These are phyloP conservation scores for Murraya paniculata DNA, from an alignment of 345 rosid species.

Conservation along the genomic window DNA sequence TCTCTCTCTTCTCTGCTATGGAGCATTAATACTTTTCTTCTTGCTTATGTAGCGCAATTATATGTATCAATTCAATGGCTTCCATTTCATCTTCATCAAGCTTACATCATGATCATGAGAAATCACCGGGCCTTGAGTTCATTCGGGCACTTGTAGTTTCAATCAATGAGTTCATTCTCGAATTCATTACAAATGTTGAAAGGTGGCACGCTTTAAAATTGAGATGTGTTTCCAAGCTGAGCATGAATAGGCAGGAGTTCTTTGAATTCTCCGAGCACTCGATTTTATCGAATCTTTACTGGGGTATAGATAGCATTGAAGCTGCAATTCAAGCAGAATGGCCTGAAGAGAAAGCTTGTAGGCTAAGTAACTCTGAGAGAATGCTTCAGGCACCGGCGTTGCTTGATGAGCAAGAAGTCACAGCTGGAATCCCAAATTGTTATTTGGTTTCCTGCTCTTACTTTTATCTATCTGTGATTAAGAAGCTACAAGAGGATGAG, in stretches of 20 bases:
- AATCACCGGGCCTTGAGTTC: slow-evolving; percentile 43
- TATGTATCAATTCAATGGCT: slow-evolving; percentile 31
- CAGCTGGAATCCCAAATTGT: slow-evolving; percentile 61
- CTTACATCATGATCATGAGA: slow-evolving; percentile 27
- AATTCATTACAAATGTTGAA: slow-evolving; percentile 24
- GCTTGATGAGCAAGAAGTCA: slow-evolving; percentile 66
- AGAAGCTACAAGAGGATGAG: slow-evolving; percentile 58
- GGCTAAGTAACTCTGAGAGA: slow-evolving; percentile 54
- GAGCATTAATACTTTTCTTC: not conserved
- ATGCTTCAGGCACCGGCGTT: slow-evolving; percentile 90
- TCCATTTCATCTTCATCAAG: slow-evolving; percentile 30
- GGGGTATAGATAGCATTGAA: slow-evolving; percentile 72
- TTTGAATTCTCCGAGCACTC: slow-evolving; percentile 71
- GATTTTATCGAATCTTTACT: slow-evolving; percentile 61
- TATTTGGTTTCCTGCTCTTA: slow-evolving; percentile 43
- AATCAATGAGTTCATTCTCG: slow-evolving; percentile 41
- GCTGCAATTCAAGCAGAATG: slow-evolving; percentile 41
- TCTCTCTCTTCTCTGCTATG: slow-evolving; percentile 22
- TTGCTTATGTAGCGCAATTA: slow-evolving; percentile 3
- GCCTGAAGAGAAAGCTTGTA: slow-evolving; percentile 32
- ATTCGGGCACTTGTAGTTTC: slow-evolving; percentile 32
- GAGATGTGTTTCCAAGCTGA: slow-evolving; percentile 42
- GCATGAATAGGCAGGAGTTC: slow-evolving; percentile 33
- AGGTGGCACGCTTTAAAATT: slow-evolving; percentile 43
- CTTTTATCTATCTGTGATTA: slow-evolving; percentile 53